phyloP scores from a whole-genome alignment of 176 grass and related monocot species.

The Avena atlantica region DNA sequence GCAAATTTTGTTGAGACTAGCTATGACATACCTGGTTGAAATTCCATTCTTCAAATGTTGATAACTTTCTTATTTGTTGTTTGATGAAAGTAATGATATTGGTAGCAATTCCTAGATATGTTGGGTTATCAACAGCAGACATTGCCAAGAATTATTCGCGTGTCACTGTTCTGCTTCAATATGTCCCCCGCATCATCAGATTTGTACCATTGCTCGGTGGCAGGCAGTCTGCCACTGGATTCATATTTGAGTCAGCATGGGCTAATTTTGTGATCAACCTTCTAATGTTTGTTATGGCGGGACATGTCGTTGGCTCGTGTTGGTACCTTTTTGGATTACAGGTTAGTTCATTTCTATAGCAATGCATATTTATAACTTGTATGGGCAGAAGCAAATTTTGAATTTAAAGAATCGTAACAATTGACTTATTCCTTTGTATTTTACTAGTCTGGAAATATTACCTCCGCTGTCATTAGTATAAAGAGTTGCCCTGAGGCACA shows the following conservation, averaged over 20 bases:
- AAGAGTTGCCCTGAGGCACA: background rate
- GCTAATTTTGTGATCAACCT: constrained; percentile 97
- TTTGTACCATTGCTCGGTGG: constrained; percentile 91
- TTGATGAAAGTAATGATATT: constrained; percentile 91
- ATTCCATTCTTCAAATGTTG: background rate
- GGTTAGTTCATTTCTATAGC: constrained; percentile 50
- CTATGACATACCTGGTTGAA: background rate
- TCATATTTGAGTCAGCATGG: constrained; percentile 98
- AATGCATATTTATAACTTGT: background rate
- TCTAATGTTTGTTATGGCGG: constrained; percentile 93
- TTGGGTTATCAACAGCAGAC: constrained; percentile 84
- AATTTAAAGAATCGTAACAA: background rate
- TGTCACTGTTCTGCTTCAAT: constrained; percentile 88
- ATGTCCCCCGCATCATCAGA: constrained; percentile 90
- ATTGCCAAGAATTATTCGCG: constrained; percentile 93
- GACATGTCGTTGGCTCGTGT: constrained; percentile 97
- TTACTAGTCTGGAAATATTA: constrained; percentile 1
- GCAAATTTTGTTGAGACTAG: constrained; percentile 24
- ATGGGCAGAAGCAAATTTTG: background rate
- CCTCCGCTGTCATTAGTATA: background rate
- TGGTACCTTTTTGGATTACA: constrained; percentile 98
- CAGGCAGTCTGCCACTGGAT: constrained; percentile 84
- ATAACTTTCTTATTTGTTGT: constrained; percentile 38
- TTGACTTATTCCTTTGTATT: background rate
- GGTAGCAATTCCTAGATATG: constrained; percentile 77